These are phyloP conservation scores for Ceriops decandra DNA, from an alignment of 345 rosid genomes.

Conservation along the genomic window DNA sequence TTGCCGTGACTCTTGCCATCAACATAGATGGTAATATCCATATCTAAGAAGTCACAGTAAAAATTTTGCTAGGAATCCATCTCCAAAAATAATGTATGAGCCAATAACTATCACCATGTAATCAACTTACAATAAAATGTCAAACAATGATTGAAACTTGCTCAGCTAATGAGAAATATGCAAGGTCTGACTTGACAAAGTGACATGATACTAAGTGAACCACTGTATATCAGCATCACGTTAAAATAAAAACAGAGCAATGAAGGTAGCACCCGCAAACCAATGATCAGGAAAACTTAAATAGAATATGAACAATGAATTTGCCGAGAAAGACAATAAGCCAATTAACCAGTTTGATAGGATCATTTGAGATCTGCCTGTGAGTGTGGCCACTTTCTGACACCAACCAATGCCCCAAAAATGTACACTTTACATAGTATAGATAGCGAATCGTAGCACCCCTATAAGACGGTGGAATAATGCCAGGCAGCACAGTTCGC, in stretches of 20 bases:
- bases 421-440: slow-evolving; percentile 63
- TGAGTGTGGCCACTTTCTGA: slow-evolving; percentile 56
- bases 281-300: neutral
- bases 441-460: slow-evolving; percentile 86
- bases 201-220: neutral
- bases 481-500: slow-evolving; percentile 60
- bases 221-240: neutral
- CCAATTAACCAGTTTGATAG: slow-evolving; percentile 58
- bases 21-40: too few relatives aligned
- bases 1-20: too few relatives aligned
- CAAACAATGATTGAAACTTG: neutral
- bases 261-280: neutral
- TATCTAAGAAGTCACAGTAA: too few relatives aligned
- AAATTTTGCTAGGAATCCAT: neutral
- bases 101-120: neutral
- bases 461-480: slow-evolving; percentile 82
- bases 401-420: slow-evolving; percentile 61
- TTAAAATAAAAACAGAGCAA: neutral
- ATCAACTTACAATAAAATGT: neutral
- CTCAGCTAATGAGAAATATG: neutral
- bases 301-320: slow-evolving; percentile 12
- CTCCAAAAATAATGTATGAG: neutral
- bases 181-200: neutral
- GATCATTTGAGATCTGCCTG: slow-evolving; percentile 42
- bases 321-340: slow-evolving; percentile 17